Conservation (phyloP, 306 rosid genomes). For the Prunus mongolica region DNA sequence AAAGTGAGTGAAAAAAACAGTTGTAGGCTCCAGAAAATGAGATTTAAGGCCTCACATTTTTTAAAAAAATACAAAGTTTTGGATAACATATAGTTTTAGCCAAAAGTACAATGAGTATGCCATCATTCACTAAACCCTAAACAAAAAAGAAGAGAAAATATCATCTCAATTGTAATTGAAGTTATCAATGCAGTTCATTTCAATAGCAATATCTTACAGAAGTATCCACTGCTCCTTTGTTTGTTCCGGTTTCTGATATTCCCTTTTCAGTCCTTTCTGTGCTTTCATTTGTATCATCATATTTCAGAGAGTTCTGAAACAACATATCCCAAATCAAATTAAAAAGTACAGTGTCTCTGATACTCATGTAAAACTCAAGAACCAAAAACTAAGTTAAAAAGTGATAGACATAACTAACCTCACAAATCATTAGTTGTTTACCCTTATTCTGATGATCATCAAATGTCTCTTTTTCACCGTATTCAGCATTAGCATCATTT, state of each 20-base stretch:
- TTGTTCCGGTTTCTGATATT: neutral
- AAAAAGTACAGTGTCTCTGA: neutral
- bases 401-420: constrained; percentile 7
- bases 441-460: constrained; percentile 9
- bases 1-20: neutral
- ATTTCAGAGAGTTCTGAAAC: neutral
- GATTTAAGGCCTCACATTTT: neutral
- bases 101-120: neutral
- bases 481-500: neutral
- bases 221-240: neutral
- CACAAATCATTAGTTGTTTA: constrained; percentile 2
- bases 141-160: neutral
- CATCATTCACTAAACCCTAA: neutral
- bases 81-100: neutral
- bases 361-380: neutral
- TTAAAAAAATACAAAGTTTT: neutral
- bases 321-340: neutral
- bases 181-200: neutral
- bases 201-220: neutral
- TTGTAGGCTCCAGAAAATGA: neutral
- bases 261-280: neutral
- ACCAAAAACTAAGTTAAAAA: neutral
- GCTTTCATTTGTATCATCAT: neutral
- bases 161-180: neutral
- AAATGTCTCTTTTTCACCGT: constrained; percentile 7